Conservation (phyloP, 208 protist species). For the Trypanosoma platydactyli region DNA sequence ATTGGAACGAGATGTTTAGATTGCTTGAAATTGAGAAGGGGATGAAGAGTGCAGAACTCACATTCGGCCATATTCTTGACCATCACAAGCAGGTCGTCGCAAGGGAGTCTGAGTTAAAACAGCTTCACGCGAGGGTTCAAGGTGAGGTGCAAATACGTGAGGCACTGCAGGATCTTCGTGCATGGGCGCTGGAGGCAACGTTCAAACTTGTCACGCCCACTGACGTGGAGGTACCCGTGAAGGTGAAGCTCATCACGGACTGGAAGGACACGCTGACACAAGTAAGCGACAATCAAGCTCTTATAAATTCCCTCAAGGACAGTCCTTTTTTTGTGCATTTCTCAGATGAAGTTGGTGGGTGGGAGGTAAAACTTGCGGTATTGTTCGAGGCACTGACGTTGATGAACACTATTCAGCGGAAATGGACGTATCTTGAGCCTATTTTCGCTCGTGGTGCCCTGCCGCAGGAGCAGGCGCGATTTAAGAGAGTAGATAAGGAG, state of each 20-base stretch:
- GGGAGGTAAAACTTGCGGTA: conserved; percentile 90
- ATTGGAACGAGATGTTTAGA: conserved; percentile 95
- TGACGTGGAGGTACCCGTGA: conserved; percentile 27
- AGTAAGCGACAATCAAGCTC: conserved; percentile 95
- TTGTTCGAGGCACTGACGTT: conserved; percentile 81
- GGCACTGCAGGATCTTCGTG: conserved; percentile 94
- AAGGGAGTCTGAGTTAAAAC: conserved; percentile 88
- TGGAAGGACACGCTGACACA: conserved; percentile 97
- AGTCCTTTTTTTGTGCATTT: conserved; percentile 94
- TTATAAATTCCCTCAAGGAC: conserved; percentile 95
- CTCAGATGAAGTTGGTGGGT: conserved; percentile 85
- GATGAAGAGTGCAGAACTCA: conserved; percentile 81
- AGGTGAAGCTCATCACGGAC: conserved; percentile 95
- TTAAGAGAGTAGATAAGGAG: conserved; percentile 96
- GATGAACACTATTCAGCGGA: conserved; percentile 96
- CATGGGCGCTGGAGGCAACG: conserved; percentile 85
- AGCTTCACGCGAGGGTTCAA: conserved; percentile 90
- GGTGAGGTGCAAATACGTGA: conserved; percentile 96
- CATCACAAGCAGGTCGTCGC: conserved; percentile 66
- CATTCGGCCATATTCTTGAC: conserved; percentile 90
- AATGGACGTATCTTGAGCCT: conserved; percentile 98
- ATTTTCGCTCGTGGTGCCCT: conserved; percentile 96
- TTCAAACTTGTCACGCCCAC: conserved; percentile 88
- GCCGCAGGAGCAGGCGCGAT: conserved; percentile 95
- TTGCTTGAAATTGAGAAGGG: conserved; percentile 82